Evolutionary conservation across 495 filamentous ascomycete species (phyloP), one percentile per base, ranked within the genome.

Genomic region (Terfezia boudieri): DNA sequence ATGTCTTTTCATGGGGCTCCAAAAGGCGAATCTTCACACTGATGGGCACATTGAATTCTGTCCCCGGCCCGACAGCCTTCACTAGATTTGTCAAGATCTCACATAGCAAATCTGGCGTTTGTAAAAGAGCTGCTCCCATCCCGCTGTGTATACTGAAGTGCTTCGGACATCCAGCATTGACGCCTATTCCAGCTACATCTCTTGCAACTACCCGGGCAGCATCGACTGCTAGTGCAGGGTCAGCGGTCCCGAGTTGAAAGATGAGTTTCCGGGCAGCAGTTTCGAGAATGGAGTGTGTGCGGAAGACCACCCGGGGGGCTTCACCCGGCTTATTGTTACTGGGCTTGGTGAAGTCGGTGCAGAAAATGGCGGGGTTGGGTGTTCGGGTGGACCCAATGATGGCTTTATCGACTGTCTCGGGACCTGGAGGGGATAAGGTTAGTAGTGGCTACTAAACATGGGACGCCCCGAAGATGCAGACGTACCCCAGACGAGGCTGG

Each of bases 151-250:
- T 92, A 58, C 80, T 86, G 67, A 98, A 98, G 4, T 92, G 86
- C 68, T 96, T 98, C 0, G 90, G 90, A 67, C 90, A 98, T 6
- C 90, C 90, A 6, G 89, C 84, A 70, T 98, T 98, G 54, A 98
- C 81, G 66, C 96, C 90, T 56, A 98, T 95, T 41, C 92, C 90
- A 0, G 80, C 79, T 0, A 96, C 89, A 67, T 96, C 83, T 5
- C 68, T 73, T 0, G 86, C 92, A 9, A 98, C 82, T 7, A 94
- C 63, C 56, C 77, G 76, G 1, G 86, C 86, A 1, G 89, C 87
- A 61, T 80, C 71, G 0, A 96, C 86, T 6, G 92, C 90, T 17
- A 77, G 73, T 14, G 80, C 76, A 0, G 90, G 84, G 53, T 79
- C 76, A 2, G 86, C 76, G 0, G 89, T 92, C 48, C 90, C 90